These are phyloP conservation scores for Ustilago trichophora DNA, from an alignment of 1,284 basidiomycete species.

Conservation along the genomic window DNA sequence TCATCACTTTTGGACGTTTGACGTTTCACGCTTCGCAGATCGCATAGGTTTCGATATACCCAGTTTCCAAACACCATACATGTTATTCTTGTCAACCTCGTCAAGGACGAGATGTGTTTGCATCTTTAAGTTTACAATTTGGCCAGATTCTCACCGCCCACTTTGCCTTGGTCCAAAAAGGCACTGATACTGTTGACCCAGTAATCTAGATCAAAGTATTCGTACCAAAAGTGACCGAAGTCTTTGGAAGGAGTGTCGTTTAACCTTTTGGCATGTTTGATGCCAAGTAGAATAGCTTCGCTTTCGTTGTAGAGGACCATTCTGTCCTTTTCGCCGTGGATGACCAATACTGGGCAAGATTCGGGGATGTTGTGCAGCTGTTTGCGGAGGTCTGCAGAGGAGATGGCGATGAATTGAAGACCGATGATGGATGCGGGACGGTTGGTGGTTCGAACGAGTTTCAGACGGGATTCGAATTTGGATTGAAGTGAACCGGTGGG, in stretches of 20 bases:
- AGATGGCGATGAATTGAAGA: constrained; percentile 51
- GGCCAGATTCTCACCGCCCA: not conserved
- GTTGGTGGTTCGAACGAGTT: constrained; percentile 16
- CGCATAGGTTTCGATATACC: too few relatives aligned
- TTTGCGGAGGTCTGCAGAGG: constrained; percentile 23
- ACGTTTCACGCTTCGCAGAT: too few relatives aligned
- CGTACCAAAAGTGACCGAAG: constrained; percentile 57
- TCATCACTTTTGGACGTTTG: too few relatives aligned
- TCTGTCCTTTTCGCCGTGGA: constrained; percentile 56
- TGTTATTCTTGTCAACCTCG: too few relatives aligned
- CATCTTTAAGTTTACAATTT: constrained; percentile 20
- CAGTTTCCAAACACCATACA: too few relatives aligned
- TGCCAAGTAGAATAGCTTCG: constrained; percentile 24
- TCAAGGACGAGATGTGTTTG: too few relatives aligned
- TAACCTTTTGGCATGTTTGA: constrained; percentile 48
- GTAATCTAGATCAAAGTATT: constrained; percentile 48
- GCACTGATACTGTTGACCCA: constrained; percentile 32
- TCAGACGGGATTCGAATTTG: constrained; percentile 29
- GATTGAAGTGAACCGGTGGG: constrained; percentile 1
- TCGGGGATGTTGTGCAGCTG: constrained; percentile 38
- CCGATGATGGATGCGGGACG: constrained; percentile 46
- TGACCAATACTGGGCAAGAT: constrained; percentile 35
- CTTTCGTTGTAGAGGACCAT: constrained; percentile 60
- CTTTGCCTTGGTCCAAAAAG: constrained; percentile 28
- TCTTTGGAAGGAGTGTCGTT: constrained; percentile 5